These are phyloP conservation scores for Eutreptiella sp. DNA, from an alignment of 208 protist species.

Conservation along the genomic window DNA sequence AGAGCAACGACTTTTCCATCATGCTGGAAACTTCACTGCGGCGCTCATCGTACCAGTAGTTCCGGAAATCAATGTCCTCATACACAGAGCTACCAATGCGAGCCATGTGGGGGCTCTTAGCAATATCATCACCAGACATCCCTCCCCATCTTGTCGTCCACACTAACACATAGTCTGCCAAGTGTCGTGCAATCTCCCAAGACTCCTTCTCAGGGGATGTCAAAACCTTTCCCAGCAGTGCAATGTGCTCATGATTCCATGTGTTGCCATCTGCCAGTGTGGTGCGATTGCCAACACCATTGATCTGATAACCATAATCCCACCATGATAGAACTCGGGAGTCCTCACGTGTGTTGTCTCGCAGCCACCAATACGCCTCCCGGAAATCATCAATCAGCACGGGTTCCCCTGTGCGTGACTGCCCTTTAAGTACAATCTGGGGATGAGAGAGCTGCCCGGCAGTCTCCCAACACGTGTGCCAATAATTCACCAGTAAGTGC, in stretches of 20 bases:
- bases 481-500: neutral
- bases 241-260: constrained; percentile 98
- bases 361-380: constrained; percentile 92
- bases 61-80: constrained; percentile 82
- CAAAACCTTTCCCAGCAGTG: constrained; percentile 83
- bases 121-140: constrained; percentile 1
- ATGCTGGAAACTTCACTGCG: constrained; percentile 41
- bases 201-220: constrained; percentile 68
- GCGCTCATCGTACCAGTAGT: neutral
- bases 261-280: constrained; percentile 98
- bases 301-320: constrained; percentile 99
- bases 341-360: constrained; percentile 82
- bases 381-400: constrained; percentile 88
- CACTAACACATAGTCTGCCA: constrained; percentile 11
- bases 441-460: constrained; percentile 74
- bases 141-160: too few species aligned
- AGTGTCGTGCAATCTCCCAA: constrained; percentile 41
- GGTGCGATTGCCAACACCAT: constrained; percentile 89
- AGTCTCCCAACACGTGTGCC: constrained; percentile 61
- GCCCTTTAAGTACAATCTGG: constrained; percentile 51
- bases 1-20: constrained; percentile 82
- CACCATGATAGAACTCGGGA: constrained; percentile 94
- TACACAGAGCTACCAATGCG: constrained; percentile 81
- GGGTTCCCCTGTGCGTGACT: constrained; percentile 22
- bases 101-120: constrained; percentile 5